These are phyloP conservation scores for Penicillium rolfsii DNA, from an alignment of 2,329 filamentous ascomycete species.

Conservation along the genomic window DNA sequence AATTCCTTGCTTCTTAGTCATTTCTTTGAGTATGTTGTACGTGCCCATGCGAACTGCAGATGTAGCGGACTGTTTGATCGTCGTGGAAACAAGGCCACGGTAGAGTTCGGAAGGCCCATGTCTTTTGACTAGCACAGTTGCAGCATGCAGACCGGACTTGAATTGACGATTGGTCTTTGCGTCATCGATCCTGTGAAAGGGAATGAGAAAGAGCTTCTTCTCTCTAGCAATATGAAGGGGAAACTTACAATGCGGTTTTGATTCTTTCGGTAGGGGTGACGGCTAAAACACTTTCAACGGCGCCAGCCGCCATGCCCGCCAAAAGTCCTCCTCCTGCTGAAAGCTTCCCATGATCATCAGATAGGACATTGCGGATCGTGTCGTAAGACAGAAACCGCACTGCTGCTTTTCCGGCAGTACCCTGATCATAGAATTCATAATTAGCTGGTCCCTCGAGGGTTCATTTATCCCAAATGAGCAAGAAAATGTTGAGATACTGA, in stretches of 20 bases:
- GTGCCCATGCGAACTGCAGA: constrained; percentile 66
- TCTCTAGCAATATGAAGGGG: background rate
- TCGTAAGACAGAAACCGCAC: constrained; percentile 70
- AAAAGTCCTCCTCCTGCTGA: constrained; percentile 61
- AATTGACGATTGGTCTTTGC: constrained; percentile 56
- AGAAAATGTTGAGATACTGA: constrained; percentile 10
- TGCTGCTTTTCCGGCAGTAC: constrained; percentile 66
- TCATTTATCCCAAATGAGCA: too few species aligned
- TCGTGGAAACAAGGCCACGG: constrained; percentile 62
- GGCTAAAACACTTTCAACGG: constrained; percentile 64
- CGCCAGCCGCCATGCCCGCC: constrained; percentile 66
- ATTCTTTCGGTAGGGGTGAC: constrained; percentile 71
- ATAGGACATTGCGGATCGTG: constrained; percentile 61
- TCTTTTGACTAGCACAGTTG: constrained; percentile 53
- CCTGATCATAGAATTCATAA: constrained; percentile 30
- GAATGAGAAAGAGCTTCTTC: constrained; percentile 6
- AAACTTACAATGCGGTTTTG: constrained; percentile 61
- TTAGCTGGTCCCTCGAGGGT: background rate
- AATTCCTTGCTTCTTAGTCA: constrained; percentile 53
- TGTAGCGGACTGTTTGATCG: constrained; percentile 64
- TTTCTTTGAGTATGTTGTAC: constrained; percentile 67
- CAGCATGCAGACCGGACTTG: constrained; percentile 55
- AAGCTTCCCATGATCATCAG: constrained; percentile 59
- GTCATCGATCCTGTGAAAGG: constrained; percentile 57
- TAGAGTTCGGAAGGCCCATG: constrained; percentile 62